phyloP scores from a whole-genome alignment of 805 yeast species.

The Wickerhamiella hasegawae region DNA sequence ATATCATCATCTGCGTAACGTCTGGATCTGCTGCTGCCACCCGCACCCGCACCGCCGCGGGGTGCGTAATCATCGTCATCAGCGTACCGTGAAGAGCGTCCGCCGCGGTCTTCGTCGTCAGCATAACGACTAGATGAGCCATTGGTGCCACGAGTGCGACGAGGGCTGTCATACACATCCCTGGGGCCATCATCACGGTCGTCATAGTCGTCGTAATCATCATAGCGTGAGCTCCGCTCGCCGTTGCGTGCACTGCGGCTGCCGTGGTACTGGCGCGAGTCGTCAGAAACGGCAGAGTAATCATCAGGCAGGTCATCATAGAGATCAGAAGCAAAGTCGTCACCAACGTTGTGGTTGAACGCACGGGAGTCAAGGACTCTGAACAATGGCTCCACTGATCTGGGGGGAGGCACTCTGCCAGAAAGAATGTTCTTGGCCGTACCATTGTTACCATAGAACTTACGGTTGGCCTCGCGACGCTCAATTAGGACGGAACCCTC shows the following conservation, averaged over 20 bases:
- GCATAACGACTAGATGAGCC: slow-evolving; percentile 11
- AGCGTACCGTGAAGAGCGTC: slow-evolving; percentile 2
- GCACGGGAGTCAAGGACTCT: slow-evolving; percentile 75
- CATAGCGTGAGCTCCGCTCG: slow-evolving; percentile 12
- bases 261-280: slow-evolving; percentile 14
- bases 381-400: slow-evolving; percentile 75
- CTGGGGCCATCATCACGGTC: slow-evolving; percentile 29
- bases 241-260: slow-evolving; percentile 9
- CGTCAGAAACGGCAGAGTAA: slow-evolving; percentile 7
- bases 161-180: slow-evolving; percentile 11
- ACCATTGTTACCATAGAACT: slow-evolving; percentile 78
- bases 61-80: slow-evolving; percentile 1
- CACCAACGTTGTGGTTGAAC: slow-evolving; percentile 34
- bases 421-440: slow-evolving; percentile 73
- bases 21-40: background rate
- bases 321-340: slow-evolving; percentile 45
- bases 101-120: slow-evolving; percentile 2
- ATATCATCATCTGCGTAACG: background rate
- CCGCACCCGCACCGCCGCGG: background rate
- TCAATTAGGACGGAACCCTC: slow-evolving; percentile 96
- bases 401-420: slow-evolving; percentile 87
- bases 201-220: slow-evolving; percentile 18
- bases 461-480: slow-evolving; percentile 91
- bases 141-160: slow-evolving; percentile 12
- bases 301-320: slow-evolving; percentile 62